A percentile compares a stretch with the other conserved stretches of the same genome.
phyloP scores from a whole-genome alignment of 352 stramenopile genomes.

The Pythium phragmiticola region DNA sequence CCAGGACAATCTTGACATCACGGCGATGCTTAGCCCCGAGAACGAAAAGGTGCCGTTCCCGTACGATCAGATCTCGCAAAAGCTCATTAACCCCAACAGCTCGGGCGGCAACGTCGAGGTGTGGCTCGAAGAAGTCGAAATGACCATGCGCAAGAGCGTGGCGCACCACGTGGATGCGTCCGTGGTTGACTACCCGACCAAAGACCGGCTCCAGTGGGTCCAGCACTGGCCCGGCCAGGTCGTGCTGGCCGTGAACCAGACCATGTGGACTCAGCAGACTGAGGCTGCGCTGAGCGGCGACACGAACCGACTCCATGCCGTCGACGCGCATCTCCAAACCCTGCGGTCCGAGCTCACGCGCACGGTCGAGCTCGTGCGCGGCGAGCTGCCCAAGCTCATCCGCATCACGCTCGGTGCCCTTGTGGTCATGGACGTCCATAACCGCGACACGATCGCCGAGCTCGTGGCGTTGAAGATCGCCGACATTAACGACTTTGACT shows the following conservation, averaged over 20 bases:
- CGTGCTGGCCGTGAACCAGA: constrained; percentile 92
- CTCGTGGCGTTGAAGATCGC: constrained; percentile 79
- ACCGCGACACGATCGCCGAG: constrained; percentile 92
- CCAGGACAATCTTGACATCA: constrained; percentile 90
- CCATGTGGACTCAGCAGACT: constrained; percentile 87
- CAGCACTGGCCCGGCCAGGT: constrained; percentile 92
- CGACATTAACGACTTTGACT: constrained; percentile 91
- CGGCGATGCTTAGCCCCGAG: constrained; percentile 84
- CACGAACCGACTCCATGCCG: constrained; percentile 33
- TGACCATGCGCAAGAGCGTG: constrained; percentile 86
- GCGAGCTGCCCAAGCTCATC: constrained; percentile 91
- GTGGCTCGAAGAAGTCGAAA: constrained; percentile 83
- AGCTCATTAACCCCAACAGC: constrained; percentile 92
- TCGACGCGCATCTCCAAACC: constrained; percentile 66
- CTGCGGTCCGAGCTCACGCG: constrained; percentile 77
- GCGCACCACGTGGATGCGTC: constrained; percentile 79
- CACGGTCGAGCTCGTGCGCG: constrained; percentile 91
- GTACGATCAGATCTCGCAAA: constrained; percentile 87
- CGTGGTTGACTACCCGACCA: constrained; percentile 84
- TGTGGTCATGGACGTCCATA: constrained; percentile 96
- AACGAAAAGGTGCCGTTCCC: constrained; percentile 89
- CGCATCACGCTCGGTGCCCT: constrained; percentile 90
- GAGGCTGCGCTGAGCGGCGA: constrained; percentile 58
- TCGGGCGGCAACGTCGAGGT: constrained; percentile 93
- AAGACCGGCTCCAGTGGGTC: constrained; percentile 90